Conservation (phyloP, 148 eudicot species). For the Fagopyrum tataricum region DNA sequence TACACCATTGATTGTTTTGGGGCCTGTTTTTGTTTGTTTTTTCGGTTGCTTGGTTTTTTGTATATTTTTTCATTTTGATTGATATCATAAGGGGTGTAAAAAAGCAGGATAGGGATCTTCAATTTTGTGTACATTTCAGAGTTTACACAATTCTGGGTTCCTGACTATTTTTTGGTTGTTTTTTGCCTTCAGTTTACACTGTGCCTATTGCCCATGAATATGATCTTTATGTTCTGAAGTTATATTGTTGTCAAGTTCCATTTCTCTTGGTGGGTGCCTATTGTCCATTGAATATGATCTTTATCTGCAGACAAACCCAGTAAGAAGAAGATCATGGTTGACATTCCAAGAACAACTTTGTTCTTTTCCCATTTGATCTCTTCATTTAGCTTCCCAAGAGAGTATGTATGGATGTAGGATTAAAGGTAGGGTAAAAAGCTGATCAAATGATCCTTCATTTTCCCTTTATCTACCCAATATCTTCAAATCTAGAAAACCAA, state of each 20-base stretch:
- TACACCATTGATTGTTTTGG: conserved; percentile 7
- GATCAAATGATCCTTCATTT: too few species aligned
- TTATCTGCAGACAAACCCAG: neutral
- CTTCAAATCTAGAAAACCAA: too few species aligned
- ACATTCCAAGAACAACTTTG: neutral
- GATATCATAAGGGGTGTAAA: conserved; percentile 5
- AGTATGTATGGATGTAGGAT: neutral
- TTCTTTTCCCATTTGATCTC: neutral
- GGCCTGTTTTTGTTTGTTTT: conserved; percentile 19
- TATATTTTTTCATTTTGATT: conserved; percentile 8
- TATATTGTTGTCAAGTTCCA: neutral
- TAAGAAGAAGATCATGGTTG: neutral
- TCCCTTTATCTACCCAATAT: too few species aligned
- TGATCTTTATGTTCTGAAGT: neutral
- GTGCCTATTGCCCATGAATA: neutral
- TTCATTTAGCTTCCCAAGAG: neutral
- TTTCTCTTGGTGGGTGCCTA: conserved; percentile 6
- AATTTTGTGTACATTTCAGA: conserved; percentile 9
- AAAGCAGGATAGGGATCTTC: conserved; percentile 4
- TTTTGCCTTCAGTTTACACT: neutral
- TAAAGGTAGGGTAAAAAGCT: neutral
- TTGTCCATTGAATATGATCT: neutral
- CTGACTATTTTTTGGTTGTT: neutral
- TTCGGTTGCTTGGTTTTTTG: neutral
- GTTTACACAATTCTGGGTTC: neutral